phyloP scores from a whole-genome alignment of 208 protist species.

The Zelonia costaricensis region DNA sequence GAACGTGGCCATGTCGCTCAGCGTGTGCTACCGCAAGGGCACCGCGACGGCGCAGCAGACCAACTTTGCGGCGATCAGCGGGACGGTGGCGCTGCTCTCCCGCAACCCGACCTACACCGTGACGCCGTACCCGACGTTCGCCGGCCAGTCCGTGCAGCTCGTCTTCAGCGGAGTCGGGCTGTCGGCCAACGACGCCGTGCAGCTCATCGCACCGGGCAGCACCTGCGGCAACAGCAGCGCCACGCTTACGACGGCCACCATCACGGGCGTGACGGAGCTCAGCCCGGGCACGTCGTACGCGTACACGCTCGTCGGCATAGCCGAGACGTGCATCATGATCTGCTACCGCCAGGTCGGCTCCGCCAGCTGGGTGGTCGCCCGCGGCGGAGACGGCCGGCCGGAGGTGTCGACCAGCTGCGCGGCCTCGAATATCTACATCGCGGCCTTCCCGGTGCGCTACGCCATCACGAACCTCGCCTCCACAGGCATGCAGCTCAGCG shows the following conservation, averaged over 20 bases:
- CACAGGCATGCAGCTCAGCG: conserved; percentile 17
- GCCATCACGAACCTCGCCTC: conserved; percentile 21
- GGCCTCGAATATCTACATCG: conserved; percentile 59
- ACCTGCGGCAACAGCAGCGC: conserved; percentile 27
- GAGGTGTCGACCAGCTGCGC: conserved; percentile 38
- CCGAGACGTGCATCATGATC: conserved; percentile 59
- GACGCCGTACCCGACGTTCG: conserved; percentile 59
- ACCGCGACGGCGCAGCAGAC: conserved; percentile 14
- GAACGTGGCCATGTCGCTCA: conserved; percentile 49
- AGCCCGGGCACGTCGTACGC: conserved; percentile 38
- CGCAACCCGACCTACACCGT: conserved; percentile 81
- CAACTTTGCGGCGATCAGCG: conserved; percentile 67
- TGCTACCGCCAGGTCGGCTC: conserved; percentile 66
- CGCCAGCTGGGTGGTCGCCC: conserved; percentile 52
- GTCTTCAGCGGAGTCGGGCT: conserved; percentile 62
- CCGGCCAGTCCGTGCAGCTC: conserved; percentile 60
- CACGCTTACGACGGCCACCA: conserved; percentile 26
- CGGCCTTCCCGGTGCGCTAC: conserved; percentile 65
- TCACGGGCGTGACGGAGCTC: conserved; percentile 43
- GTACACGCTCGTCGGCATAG: conserved; percentile 65
- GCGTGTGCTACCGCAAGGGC: conserved; percentile 78
- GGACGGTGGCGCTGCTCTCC: conserved; percentile 37
- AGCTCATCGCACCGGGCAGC: conserved; percentile 40
- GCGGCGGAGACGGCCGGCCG: conserved; percentile 4
- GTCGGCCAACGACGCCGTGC: conserved; percentile 43